Percentiles rank a stretch among this genome's conserved stretches.
phyloP scores from a whole-genome alignment of 495 filamentous ascomycete species.

The Aspergillus haitiensis region DNA sequence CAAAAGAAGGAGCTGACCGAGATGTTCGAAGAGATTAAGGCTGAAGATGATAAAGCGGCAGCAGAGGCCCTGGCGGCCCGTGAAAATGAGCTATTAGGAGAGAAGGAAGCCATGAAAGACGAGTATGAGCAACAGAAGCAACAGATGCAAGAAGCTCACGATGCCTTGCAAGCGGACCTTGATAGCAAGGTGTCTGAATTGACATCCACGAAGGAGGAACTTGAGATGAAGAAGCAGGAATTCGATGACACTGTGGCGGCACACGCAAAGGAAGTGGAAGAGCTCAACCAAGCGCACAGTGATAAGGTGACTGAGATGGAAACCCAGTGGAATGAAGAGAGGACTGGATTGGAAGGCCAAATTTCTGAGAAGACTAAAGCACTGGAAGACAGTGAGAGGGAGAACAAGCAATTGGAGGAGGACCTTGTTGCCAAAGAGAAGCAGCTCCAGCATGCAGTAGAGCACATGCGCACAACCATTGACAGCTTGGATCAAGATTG shows the following conservation, averaged over 20 bases:
- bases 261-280: slow-evolving; percentile 34
- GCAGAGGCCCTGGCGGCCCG: slow-evolving; percentile 40
- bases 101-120: slow-evolving; percentile 39
- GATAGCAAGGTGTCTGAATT: slow-evolving; percentile 38
- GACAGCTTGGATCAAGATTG: slow-evolving; percentile 56
- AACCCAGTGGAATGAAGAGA: slow-evolving; percentile 39
- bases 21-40: slow-evolving; percentile 49
- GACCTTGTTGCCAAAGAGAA: slow-evolving; percentile 51
- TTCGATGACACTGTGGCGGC: slow-evolving; percentile 34
- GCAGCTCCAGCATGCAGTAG: slow-evolving; percentile 48
- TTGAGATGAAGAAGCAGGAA: slow-evolving; percentile 32
- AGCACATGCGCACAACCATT: slow-evolving; percentile 53
- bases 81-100: slow-evolving; percentile 40
- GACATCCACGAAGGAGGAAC: slow-evolving; percentile 35
- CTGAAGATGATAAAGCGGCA: slow-evolving; percentile 48
- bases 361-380: slow-evolving; percentile 42
- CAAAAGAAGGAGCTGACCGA: slow-evolving; percentile 50
- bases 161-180: slow-evolving; percentile 37
- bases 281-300: slow-evolving; percentile 33
- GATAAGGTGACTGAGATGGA: slow-evolving; percentile 43
- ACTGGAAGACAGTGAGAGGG: slow-evolving; percentile 41
- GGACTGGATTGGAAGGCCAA: slow-evolving; percentile 34
- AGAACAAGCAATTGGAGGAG: slow-evolving; percentile 50
- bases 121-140: slow-evolving; percentile 49
- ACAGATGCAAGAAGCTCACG: slow-evolving; percentile 43